Percentiles rank a stretch among this genome's conserved stretches.
Conservation (phyloP, 1,284 basidiomycete genomes). For the Taiwanofungus camphoratus region DNA sequence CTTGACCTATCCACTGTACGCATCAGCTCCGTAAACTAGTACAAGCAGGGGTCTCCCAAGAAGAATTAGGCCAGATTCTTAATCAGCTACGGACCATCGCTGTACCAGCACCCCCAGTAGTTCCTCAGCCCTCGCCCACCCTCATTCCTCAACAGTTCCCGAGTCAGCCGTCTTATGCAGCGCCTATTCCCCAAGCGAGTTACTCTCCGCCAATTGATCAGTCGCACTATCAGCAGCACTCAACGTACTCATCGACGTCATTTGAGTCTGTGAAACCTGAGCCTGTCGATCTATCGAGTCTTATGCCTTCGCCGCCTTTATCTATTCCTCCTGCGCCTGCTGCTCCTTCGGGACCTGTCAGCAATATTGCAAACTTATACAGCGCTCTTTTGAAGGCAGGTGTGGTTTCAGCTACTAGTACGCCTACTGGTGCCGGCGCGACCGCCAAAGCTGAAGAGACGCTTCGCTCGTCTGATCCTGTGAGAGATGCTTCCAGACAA, state of each 20-base stretch:
- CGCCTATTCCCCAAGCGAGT: slow-evolving; percentile 20
- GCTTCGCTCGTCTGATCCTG: slow-evolving; percentile 33
- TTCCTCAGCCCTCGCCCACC: slow-evolving; percentile 26
- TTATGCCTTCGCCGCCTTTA: slow-evolving; percentile 20
- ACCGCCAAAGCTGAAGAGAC: slow-evolving; percentile 35
- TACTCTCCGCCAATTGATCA: slow-evolving; percentile 19
- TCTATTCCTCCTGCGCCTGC: slow-evolving; percentile 27
- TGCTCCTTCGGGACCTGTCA: slow-evolving; percentile 19
- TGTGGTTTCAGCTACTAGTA: slow-evolving; percentile 52
- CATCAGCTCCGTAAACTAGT: slow-evolving; percentile 77
- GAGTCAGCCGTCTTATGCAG: slow-evolving; percentile 6
- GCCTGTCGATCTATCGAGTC: slow-evolving; percentile 20
- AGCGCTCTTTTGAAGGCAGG: slow-evolving; percentile 70
- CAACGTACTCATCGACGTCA: slow-evolving; percentile 18
- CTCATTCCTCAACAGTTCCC: slow-evolving; percentile 6
- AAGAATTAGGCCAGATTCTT: slow-evolving; percentile 77
- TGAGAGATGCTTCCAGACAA: slow-evolving; percentile 44
- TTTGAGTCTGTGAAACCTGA: slow-evolving; percentile 24
- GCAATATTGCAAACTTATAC: slow-evolving; percentile 54
- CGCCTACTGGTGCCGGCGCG: slow-evolving; percentile 44
- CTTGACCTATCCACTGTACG: slow-evolving; percentile 11
- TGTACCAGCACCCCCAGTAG: slow-evolving; percentile 38
- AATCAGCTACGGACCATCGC: slow-evolving; percentile 67
- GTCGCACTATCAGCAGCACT: slow-evolving; percentile 27
- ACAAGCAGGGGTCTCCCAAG: slow-evolving; percentile 73